phyloP scores from a whole-genome alignment of 2,329 filamentous ascomycete species.

The Boeremia lycopersici region DNA sequence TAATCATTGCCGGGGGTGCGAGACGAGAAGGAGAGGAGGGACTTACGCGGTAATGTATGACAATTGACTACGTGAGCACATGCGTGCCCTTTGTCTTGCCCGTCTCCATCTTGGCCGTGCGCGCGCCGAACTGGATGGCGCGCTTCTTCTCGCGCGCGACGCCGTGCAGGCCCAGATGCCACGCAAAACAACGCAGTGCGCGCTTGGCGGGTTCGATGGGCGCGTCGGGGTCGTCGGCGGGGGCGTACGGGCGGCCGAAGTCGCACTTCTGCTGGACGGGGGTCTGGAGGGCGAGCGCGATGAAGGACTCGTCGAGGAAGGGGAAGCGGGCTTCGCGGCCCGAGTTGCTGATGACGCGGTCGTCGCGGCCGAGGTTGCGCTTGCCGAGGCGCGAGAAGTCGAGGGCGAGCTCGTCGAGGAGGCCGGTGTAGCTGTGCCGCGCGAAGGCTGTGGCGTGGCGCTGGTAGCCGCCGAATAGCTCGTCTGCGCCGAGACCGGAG shows the following conservation, averaged over 20 bases:
- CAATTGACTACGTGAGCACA: slow-evolving; percentile 48
- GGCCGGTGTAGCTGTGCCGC: slow-evolving; percentile 69
- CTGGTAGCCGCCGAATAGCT: slow-evolving; percentile 92
- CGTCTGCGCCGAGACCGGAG: slow-evolving; percentile 92
- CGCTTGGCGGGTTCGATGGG: slow-evolving; percentile 79
- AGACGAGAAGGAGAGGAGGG: not conserved
- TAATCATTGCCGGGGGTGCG: slow-evolving; percentile 40
- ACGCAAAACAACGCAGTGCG: slow-evolving; percentile 76
- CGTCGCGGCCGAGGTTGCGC: slow-evolving; percentile 93
- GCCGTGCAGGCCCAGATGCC: slow-evolving; percentile 70
- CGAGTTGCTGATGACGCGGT: slow-evolving; percentile 89
- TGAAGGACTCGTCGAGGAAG: slow-evolving; percentile 84
- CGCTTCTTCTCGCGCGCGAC: slow-evolving; percentile 91
- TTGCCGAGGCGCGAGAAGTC: slow-evolving; percentile 87
- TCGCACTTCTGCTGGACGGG: slow-evolving; percentile 89
- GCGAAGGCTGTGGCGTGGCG: slow-evolving; percentile 80
- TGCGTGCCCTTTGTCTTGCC: slow-evolving; percentile 57
- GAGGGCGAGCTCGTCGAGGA: slow-evolving; percentile 81
- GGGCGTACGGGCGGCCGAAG: slow-evolving; percentile 60
- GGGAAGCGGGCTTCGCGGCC: slow-evolving; percentile 88
- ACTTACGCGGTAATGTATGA: not conserved
- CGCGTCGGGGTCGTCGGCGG: slow-evolving; percentile 28
- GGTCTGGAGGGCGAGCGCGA: slow-evolving; percentile 76
- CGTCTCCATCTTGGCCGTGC: slow-evolving; percentile 53
- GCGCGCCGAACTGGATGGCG: slow-evolving; percentile 65